phyloP scores from a whole-genome alignment of 495 filamentous ascomycete species.

The Trichoderma orchidacearum region DNA sequence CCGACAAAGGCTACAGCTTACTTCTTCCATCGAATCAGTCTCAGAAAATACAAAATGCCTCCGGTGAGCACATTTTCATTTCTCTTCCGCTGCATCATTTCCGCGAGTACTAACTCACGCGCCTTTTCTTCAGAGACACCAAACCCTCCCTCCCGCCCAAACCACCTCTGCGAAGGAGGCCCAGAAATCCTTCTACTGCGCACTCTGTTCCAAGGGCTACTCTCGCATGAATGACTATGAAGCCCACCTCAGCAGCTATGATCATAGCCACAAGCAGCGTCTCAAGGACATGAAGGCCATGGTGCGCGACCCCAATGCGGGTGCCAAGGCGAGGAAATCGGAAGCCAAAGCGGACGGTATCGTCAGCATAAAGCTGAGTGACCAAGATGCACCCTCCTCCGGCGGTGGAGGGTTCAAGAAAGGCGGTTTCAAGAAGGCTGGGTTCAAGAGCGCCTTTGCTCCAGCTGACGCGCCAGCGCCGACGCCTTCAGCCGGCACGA shows the following conservation, averaged over 20 bases:
- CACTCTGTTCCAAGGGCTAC: constrained; percentile 58
- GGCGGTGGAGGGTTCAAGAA: constrained; percentile 38
- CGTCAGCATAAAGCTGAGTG: constrained; percentile 41
- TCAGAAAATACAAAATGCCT: constrained; percentile 21
- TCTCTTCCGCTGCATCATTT: not conserved
- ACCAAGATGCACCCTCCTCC: constrained; percentile 6
- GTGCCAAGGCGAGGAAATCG: constrained; percentile 49
- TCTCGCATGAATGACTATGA: constrained; percentile 58
- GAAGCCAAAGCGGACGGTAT: constrained; percentile 57
- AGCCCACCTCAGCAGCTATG: constrained; percentile 54
- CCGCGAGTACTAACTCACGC: constrained; percentile 1
- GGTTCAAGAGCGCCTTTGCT: constrained; percentile 40
- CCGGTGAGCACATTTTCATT: constrained; percentile 17
- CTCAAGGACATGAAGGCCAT: constrained; percentile 56
- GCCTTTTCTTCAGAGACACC: constrained; percentile 20
- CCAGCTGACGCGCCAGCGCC: constrained; percentile 17
- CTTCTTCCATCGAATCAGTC: not conserved
- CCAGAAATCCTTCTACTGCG: constrained; percentile 78
- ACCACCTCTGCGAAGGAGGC: constrained; percentile 82
- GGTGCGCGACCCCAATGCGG: constrained; percentile 41
- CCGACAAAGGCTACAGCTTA: no score
- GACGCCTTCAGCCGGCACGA: constrained; percentile 8
- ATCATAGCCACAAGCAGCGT: constrained; percentile 54
- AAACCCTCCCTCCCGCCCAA: constrained; percentile 42
- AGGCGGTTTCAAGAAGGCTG: constrained; percentile 37